Evolutionary conservation across 352 stramenopile species (phyloP).

Genomic region (Peronosclerospora sorghi): DNA sequence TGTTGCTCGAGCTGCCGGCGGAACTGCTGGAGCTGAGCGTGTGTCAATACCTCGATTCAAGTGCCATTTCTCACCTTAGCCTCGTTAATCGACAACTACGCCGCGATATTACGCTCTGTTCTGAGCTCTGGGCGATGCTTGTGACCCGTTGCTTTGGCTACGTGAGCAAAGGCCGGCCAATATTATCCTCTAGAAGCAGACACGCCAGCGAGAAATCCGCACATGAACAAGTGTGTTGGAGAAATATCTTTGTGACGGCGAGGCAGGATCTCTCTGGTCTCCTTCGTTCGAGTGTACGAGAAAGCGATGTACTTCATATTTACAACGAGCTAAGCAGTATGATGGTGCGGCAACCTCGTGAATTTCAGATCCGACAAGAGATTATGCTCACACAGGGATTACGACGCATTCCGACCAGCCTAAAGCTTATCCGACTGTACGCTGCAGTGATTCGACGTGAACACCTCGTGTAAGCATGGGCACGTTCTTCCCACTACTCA

Average conservation of each 20-base stretch:
- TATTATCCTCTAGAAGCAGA: not conserved
- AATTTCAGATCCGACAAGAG: constrained; percentile 38
- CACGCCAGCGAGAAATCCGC: not conserved
- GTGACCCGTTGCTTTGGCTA: constrained; percentile 33
- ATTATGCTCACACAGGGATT: constrained; percentile 55
- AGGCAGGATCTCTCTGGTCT: constrained; percentile 28
- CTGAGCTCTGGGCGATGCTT: constrained; percentile 30
- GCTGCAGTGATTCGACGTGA: constrained; percentile 30
- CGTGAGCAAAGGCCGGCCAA: constrained; percentile 13
- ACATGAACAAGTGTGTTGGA: constrained; percentile 24
- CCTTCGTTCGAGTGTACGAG: constrained; percentile 7
- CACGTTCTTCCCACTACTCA: no score
- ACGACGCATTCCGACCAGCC: constrained; percentile 33
- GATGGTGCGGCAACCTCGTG: constrained; percentile 17
- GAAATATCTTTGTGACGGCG: constrained; percentile 29
- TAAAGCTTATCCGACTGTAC: constrained; percentile 37
- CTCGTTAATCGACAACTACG: constrained; percentile 24
- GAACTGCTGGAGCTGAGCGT: constrained; percentile 32
- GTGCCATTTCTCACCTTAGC: constrained; percentile 25
- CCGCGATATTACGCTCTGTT: constrained; percentile 14
- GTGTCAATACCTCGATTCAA: constrained; percentile 35
- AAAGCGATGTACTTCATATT: constrained; percentile 27
- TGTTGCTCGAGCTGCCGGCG: constrained; percentile 21
- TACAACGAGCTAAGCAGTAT: constrained; percentile 14
- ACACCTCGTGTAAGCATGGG: no score